Conservation (phyloP, 2,329 filamentous ascomycete genomes). For the Monilinia fructigena region DNA sequence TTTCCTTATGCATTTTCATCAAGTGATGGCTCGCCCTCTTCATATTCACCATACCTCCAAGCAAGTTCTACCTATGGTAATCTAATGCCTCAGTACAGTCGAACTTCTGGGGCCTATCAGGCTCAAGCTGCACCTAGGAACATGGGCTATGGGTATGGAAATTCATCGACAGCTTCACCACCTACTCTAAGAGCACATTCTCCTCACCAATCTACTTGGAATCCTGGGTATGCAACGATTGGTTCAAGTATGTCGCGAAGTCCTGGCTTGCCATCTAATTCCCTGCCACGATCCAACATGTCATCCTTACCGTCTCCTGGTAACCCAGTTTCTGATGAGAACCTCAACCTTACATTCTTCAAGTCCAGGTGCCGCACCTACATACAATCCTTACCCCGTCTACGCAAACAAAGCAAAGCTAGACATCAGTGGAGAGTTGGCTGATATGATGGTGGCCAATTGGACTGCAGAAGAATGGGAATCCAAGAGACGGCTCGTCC, state of each 20-base stretch:
- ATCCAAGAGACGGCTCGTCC: constrained; percentile 77
- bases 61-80: constrained; percentile 47
- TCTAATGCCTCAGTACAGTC: constrained; percentile 41
- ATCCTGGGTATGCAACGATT: constrained; percentile 48
- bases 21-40: constrained; percentile 43
- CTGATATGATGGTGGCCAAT: constrained; percentile 70
- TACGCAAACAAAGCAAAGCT: constrained; percentile 81
- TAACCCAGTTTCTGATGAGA: constrained; percentile 62
- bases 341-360: constrained; percentile 63
- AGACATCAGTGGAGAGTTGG: constrained; percentile 81
- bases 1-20: constrained; percentile 57
- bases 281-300: constrained; percentile 28
- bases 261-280: constrained; percentile 43
- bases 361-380: constrained; percentile 46
- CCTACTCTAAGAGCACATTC: constrained; percentile 49
- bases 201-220: constrained; percentile 49
- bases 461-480: constrained; percentile 83
- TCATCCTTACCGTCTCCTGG: constrained; percentile 38
- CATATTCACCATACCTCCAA: constrained; percentile 52
- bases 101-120: constrained; percentile 41
- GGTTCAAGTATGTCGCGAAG: constrained; percentile 45
- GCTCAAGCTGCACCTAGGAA: constrained; percentile 44
- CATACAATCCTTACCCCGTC: constrained; percentile 55
- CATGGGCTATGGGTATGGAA: constrained; percentile 45
- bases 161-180: constrained; percentile 43